Conservation (phyloP, 306 rosid genomes). For the Biancaea sappan region DNA sequence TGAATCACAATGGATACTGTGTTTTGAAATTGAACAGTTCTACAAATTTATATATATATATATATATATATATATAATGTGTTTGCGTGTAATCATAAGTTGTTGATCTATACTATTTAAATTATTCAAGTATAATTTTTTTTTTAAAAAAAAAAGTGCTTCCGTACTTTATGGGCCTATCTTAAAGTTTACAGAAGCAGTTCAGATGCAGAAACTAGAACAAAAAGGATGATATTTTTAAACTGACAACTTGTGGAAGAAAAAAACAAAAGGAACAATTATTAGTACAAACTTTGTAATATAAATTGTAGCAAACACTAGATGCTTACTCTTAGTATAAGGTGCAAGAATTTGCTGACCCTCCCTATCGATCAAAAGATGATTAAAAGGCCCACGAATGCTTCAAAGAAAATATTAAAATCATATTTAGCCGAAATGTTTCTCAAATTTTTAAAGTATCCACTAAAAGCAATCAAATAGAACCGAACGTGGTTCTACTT, state of each 20-base stretch:
- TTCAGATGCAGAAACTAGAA: slow-evolving; percentile 5
- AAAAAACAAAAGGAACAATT: background rate
- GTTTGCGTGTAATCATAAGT: too few relatives aligned
- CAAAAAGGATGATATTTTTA: slow-evolving; percentile 5
- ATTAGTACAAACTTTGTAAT: background rate
- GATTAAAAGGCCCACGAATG: background rate
- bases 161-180: too few relatives aligned
- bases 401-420: slow-evolving; percentile 5
- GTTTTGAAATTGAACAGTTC: too few relatives aligned
- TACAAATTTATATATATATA: too few relatives aligned
- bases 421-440: background rate
- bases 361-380: background rate
- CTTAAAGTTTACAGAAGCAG: slow-evolving; percentile 19
- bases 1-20: too few relatives aligned
- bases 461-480: slow-evolving; percentile 1
- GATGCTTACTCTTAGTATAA: background rate
- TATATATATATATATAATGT: too few relatives aligned
- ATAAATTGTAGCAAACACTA: slow-evolving; percentile 9
- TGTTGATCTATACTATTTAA: too few relatives aligned
- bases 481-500: background rate
- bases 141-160: too few relatives aligned
- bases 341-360: slow-evolving; percentile 9
- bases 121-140: too few relatives aligned
- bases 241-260: background rate
- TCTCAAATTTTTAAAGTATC: background rate